Base-by-base conservation (phyloP, 345 rosid genomes). In the Geranium brycei region DNA sequence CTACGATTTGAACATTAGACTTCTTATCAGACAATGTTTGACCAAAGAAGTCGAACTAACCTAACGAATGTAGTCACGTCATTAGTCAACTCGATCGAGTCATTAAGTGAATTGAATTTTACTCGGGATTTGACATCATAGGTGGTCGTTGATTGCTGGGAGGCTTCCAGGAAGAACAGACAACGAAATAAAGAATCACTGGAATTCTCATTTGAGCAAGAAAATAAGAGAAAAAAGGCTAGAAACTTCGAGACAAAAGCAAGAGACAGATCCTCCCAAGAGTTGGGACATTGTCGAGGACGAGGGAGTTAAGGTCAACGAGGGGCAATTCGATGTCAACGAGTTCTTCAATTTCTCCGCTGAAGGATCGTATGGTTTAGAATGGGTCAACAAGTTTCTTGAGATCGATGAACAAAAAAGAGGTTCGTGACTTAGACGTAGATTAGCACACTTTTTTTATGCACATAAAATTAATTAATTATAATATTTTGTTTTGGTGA, bases 151-250 rank as follows among this genome's bases (percentile, higher is more conserved):
- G 76, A 82, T 85, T 32, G 90, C 90, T 0, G 87, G 90, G 70
- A 80, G 90, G 66, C 82, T 85, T 69, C 87, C 87, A 4, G 90
- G 90, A 17, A 73, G 90, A 67, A 85, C 90, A 17, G 90, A 85
- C 71, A 82, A 85, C 67, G 90, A 85, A 68, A 85, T 85, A 12
- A 85, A 85, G 67, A 85, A 85, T 51, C 79, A 85, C 71, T 85
- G 87, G 90, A 85, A 85, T 73, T 82, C 90, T 74, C 87, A 77
- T 74, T 79, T 85, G 81, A 76, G 85, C 81, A 85, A 80, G 67
- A 80, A 79, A 69, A 69, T 76, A 61, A 60, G 70, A 32, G 78
- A 75, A 58, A 73, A 70, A 66, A 64, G 19, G 1, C 51, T 35
- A 14, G 63, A 63, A 19, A 16, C 75, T 57, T 38, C 68, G 10